phyloP scores from a whole-genome alignment of 306 rosid genomes.

The Ochetophila trinervis region DNA sequence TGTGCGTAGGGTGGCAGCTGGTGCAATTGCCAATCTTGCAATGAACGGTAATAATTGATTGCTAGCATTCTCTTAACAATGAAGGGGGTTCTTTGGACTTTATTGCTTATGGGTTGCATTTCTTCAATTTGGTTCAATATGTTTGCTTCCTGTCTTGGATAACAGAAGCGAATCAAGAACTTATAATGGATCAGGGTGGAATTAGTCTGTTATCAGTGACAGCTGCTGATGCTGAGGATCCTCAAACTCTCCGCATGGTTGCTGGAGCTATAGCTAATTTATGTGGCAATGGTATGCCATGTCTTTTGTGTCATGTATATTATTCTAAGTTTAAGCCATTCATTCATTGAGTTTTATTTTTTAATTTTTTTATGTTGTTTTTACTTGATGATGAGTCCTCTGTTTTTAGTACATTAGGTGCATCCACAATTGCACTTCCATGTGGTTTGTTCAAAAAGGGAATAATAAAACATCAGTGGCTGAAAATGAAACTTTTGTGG shows the following conservation, averaged over 20 bases:
- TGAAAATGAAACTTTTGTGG: no score
- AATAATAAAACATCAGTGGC: no score
- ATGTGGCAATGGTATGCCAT: constrained; percentile 83
- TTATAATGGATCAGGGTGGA: constrained; percentile 91
- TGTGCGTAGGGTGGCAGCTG: constrained; percentile 93
- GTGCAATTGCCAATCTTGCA: constrained; percentile 98
- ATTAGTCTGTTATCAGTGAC: constrained; percentile 82
- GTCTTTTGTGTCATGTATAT: constrained; percentile 2
- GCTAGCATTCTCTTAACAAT: constrained; percentile 8
- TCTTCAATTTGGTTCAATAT: constrained; percentile 13
- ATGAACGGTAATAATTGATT: constrained; percentile 69
- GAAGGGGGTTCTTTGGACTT: constrained; percentile 16
- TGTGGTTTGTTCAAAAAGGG: no score
- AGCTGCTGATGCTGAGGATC: constrained; percentile 96
- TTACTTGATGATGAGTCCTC: no score
- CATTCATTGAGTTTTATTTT: not conserved
- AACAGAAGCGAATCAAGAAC: constrained; percentile 95
- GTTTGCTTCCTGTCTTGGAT: constrained; percentile 32
- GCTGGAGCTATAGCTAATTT: constrained; percentile 97
- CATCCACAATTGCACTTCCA: no score
- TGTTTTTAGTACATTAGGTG: no score
- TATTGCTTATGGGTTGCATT: constrained; percentile 14
- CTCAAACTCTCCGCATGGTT: constrained; percentile 98
- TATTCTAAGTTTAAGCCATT: not conserved
- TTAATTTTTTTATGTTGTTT: no score